Percentiles rank a stretch among this genome's conserved stretches.
Evolutionary conservation across 2,329 filamentous ascomycete species (phyloP).

Genomic region (Colletotrichum scovillei): DNA sequence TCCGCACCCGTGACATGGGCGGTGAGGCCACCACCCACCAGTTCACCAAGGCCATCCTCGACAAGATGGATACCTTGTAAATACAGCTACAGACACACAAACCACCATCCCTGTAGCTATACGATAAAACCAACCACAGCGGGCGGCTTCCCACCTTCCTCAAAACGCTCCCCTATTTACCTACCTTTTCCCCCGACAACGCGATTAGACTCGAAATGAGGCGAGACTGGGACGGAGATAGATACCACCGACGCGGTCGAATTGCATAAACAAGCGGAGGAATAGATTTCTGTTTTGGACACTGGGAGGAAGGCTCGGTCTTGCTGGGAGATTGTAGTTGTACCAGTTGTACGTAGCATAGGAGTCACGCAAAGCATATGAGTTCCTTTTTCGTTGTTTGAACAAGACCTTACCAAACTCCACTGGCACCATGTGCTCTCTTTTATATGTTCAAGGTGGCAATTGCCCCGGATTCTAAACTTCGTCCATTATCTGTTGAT

Average conservation of each 20-base stretch:
- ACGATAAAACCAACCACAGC: slow-evolving; percentile 14
- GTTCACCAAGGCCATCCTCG: slow-evolving; percentile 93
- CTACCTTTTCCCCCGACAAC: background rate
- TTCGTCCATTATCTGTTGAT: background rate
- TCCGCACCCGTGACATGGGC: slow-evolving; percentile 95
- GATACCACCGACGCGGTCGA: slow-evolving; percentile 31
- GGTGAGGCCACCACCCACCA: slow-evolving; percentile 90
- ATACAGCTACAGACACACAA: slow-evolving; percentile 30
- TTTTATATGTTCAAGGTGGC: background rate
- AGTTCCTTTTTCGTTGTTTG: slow-evolving; percentile 31
- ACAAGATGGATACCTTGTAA: slow-evolving; percentile 90
- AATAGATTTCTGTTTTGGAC: slow-evolving; percentile 34
- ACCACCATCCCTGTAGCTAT: slow-evolving; percentile 22
- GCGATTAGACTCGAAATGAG: slow-evolving; percentile 23
- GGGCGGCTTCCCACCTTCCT: slow-evolving; percentile 17
- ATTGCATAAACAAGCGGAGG: slow-evolving; percentile 30
- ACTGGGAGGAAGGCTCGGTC: slow-evolving; percentile 28
- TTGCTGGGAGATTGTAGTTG: slow-evolving; percentile 37
- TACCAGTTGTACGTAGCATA: slow-evolving; percentile 38
- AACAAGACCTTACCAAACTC: background rate
- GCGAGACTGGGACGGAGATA: slow-evolving; percentile 21
- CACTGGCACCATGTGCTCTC: background rate
- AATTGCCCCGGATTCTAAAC: background rate
- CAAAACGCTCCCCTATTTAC: background rate
- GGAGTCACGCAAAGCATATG: slow-evolving; percentile 39